Evolutionary conservation across 768 basidiomycete genomes (phyloP).

Genomic region (Termitomyces sp.): DNA sequence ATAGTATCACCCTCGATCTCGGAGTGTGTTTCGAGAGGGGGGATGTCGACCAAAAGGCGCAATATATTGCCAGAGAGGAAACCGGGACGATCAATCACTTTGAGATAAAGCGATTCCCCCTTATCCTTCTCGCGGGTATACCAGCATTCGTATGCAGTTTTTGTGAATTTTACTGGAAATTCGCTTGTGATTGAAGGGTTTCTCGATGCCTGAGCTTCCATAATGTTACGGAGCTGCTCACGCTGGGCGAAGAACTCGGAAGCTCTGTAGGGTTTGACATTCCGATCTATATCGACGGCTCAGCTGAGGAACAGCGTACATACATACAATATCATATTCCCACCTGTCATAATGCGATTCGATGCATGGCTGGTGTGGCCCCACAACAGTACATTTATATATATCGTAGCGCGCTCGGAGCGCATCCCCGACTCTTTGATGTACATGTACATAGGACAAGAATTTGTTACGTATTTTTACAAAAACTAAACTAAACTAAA

Average conservation of each 20-base stretch:
- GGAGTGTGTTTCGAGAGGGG: neutral
- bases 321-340: neutral
- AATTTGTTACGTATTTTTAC: too few relatives aligned
- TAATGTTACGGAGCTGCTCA: neutral
- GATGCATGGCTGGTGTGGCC: too few relatives aligned
- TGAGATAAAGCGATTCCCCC: neutral
- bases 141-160: neutral
- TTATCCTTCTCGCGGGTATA: neutral
- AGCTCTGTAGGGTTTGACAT: neutral
- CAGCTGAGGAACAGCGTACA: neutral
- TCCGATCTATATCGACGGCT: neutral
- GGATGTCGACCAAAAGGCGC: neutral
- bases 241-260: neutral
- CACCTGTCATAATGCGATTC: neutral
- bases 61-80: conserved; percentile 3
- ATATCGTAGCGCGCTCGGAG: too few relatives aligned
- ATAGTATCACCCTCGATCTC: conserved; percentile 1
- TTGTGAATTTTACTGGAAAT: neutral
- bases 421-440: too few relatives aligned
- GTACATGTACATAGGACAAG: too few relatives aligned
- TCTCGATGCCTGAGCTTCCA: neutral
- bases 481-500: too few relatives aligned
- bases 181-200: neutral
- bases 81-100: neutral
- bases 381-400: too few relatives aligned